phyloP scores from a whole-genome alignment of 2,329 filamentous ascomycete genomes.

The Thielaviopsis musarum region DNA sequence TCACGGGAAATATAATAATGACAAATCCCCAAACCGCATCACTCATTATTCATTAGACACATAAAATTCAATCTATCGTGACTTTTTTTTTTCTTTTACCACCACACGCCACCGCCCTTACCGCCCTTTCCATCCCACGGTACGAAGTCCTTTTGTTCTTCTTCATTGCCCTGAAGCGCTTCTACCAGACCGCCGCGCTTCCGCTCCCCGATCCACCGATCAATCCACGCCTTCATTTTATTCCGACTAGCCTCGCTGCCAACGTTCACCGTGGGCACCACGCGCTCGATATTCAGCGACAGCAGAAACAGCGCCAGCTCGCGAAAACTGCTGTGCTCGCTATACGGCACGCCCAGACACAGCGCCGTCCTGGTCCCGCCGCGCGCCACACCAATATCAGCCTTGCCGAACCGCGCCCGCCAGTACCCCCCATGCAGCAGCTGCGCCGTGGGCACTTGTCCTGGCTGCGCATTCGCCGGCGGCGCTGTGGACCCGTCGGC shows the following conservation, averaged over 20 bases:
- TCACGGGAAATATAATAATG: background rate
- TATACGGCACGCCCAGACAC: slow-evolving; percentile 91
- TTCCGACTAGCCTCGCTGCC: slow-evolving; percentile 39
- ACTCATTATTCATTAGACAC: background rate
- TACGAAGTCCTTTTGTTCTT: slow-evolving; percentile 14
- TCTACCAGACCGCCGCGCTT: slow-evolving; percentile 35
- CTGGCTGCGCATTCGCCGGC: slow-evolving; percentile 25
- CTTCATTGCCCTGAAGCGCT: slow-evolving; percentile 26
- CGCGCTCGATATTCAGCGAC: slow-evolving; percentile 66
- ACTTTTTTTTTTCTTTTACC: slow-evolving; percentile 14
- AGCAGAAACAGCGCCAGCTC: slow-evolving; percentile 91
- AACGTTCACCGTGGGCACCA: slow-evolving; percentile 86
- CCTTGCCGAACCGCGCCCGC: slow-evolving; percentile 54
- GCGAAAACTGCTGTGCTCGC: slow-evolving; percentile 86
- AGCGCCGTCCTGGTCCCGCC: slow-evolving; percentile 69
- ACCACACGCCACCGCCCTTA: slow-evolving; percentile 24
- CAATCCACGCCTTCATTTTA: slow-evolving; percentile 48
- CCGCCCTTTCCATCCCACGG: slow-evolving; percentile 25
- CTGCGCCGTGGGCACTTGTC: slow-evolving; percentile 31
- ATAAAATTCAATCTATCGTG: background rate
- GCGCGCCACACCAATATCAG: slow-evolving; percentile 62
- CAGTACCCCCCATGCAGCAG: slow-evolving; percentile 48
- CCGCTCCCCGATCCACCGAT: slow-evolving; percentile 44
- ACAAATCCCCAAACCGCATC: background rate
- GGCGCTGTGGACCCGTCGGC: slow-evolving; percentile 3